phyloP scores from a whole-genome alignment of 352 stramenopile species.

The Pilasporangium apinafurcum region DNA sequence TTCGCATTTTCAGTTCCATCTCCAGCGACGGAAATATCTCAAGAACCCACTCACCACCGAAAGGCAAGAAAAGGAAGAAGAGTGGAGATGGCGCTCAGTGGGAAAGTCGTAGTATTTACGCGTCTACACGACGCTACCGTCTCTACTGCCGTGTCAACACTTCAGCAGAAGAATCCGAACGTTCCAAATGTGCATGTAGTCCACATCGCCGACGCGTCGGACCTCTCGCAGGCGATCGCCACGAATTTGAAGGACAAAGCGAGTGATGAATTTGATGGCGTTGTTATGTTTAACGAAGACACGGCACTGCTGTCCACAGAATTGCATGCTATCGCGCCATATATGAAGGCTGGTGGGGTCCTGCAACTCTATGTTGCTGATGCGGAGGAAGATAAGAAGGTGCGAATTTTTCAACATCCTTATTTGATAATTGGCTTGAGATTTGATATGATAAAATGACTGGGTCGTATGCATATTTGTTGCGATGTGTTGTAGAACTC shows the following conservation, averaged over 20 bases:
- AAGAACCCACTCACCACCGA: too few species aligned
- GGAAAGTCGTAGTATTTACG: slow-evolving; percentile 49
- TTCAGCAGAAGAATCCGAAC: slow-evolving; percentile 34
- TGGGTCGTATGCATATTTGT: neutral
- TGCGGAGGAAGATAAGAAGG: slow-evolving; percentile 57
- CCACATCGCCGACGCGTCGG: slow-evolving; percentile 21
- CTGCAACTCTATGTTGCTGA: slow-evolving; percentile 52
- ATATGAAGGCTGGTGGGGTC: slow-evolving; percentile 43
- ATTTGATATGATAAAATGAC: neutral
- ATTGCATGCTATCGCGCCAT: slow-evolving; percentile 30
- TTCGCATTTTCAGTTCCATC: too few species aligned
- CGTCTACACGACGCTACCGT: slow-evolving; percentile 23
- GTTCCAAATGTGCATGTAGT: slow-evolving; percentile 42
- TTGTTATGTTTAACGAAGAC: slow-evolving; percentile 58
- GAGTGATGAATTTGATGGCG: slow-evolving; percentile 24
- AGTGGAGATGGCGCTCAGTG: slow-evolving; percentile 41
- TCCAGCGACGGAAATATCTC: too few species aligned
- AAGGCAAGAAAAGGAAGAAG: too few species aligned
- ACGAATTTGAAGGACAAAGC: slow-evolving; percentile 17
- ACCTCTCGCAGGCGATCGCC: slow-evolving; percentile 34
- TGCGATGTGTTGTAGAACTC: slow-evolving; percentile 23
- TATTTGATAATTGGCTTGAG: too few species aligned
- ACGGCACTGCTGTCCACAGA: slow-evolving; percentile 31
- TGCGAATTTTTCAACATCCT: too few species aligned
- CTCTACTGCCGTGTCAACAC: slow-evolving; percentile 24